These are phyloP conservation scores for Lepidium sativum DNA, from an alignment of 345 rosid genomes.

Conservation along the genomic window DNA sequence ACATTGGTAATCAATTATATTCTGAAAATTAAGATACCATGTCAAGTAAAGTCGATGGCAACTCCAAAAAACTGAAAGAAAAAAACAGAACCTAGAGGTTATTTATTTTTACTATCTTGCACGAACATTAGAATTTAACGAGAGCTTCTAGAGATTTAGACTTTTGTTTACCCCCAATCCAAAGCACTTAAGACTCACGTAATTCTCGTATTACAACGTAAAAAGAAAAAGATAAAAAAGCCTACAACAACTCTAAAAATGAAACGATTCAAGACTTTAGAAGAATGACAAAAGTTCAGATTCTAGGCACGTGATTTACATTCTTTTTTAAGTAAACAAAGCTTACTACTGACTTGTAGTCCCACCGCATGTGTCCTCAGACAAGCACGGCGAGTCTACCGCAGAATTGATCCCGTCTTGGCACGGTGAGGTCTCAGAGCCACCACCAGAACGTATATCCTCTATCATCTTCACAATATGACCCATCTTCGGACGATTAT, in stretches of 20 bases:
- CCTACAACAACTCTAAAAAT: neutral
- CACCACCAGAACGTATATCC: conserved; percentile 45
- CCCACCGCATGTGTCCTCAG: conserved; percentile 61
- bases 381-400: conserved; percentile 65
- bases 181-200: neutral
- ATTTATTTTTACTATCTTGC: too few species aligned
- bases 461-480: conserved; percentile 71
- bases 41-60: too few species aligned
- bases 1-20: too few species aligned
- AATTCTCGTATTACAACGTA: neutral
- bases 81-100: too few species aligned
- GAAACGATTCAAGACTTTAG: neutral
- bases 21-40: too few species aligned
- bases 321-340: neutral
- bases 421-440: conserved; percentile 50
- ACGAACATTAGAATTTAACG: too few species aligned
- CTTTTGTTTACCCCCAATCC: neutral
- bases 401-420: conserved; percentile 50
- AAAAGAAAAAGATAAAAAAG: neutral
- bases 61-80: too few species aligned
- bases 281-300: neutral
- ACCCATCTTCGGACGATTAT: conserved; percentile 57
- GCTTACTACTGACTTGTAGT: conserved; percentile 39
- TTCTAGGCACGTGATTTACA: conserved; percentile 14
- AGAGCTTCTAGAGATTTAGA: too few species aligned